These are phyloP conservation scores for Buxus sempervirens DNA, from an alignment of 164 flowering plant species.

Conservation along the genomic window DNA sequence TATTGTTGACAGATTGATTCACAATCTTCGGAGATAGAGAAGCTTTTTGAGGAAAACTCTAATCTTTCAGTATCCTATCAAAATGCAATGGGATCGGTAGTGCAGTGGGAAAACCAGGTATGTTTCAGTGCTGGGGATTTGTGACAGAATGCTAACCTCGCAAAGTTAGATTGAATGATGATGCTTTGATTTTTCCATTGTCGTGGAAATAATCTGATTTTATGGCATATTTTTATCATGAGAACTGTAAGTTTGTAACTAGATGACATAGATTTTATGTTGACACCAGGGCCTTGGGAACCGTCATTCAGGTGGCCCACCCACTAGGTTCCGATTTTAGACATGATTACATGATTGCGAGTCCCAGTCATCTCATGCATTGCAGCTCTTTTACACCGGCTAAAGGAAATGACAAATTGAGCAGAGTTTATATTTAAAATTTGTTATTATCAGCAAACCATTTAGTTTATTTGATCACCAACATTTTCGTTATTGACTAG, in stretches of 20 bases:
- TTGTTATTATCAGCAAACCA: no score
- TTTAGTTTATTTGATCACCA: no score
- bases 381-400: no score
- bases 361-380: no score
- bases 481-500: no score
- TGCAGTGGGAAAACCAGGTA: constrained; percentile 94
- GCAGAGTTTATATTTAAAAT: no score
- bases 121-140: background rate
- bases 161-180: background rate
- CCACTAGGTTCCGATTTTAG: no score
- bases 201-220: background rate
- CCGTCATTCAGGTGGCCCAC: no score
- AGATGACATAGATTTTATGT: no score
- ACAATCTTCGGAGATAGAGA: constrained; percentile 92
- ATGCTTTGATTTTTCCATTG: background rate
- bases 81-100: constrained; percentile 50
- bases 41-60: constrained; percentile 89
- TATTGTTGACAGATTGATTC: constrained; percentile 71
- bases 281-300: no score
- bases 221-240: background rate
- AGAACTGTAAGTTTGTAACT: background rate
- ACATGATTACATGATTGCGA: no score
- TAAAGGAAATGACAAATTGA: no score
- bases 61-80: constrained; percentile 67
- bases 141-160: background rate